Conservation (phyloP, 768 basidiomycete genomes). For the Collybia mongolica region DNA sequence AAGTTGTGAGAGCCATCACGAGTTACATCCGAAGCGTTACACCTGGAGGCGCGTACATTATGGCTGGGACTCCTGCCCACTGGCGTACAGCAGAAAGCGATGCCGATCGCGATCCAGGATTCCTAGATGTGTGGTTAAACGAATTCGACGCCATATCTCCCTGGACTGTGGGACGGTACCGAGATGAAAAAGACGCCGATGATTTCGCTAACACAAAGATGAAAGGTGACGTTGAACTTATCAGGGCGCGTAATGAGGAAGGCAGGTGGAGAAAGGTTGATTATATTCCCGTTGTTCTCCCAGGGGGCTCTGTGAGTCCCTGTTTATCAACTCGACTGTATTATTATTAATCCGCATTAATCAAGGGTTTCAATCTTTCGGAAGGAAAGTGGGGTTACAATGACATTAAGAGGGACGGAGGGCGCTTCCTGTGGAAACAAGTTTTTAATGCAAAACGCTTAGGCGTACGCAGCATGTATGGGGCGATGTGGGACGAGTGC, state of each 20-base stretch:
- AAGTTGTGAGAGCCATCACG: slow-evolving; percentile 52
- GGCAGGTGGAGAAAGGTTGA: slow-evolving; percentile 53
- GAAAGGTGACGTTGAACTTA: slow-evolving; percentile 59
- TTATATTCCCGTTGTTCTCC: slow-evolving; percentile 82
- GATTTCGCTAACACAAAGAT: slow-evolving; percentile 60
- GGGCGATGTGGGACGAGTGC: slow-evolving; percentile 89
- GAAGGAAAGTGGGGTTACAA: slow-evolving; percentile 73
- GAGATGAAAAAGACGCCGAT: slow-evolving; percentile 59
- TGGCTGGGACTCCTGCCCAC: slow-evolving; percentile 68
- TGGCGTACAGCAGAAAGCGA: slow-evolving; percentile 76
- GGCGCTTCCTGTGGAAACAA: slow-evolving; percentile 79
- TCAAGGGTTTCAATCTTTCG: slow-evolving; percentile 69
- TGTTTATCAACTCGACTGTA: slow-evolving; percentile 3
- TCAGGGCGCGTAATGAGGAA: slow-evolving; percentile 48
- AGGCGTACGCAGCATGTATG: slow-evolving; percentile 68
- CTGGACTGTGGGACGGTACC: slow-evolving; percentile 79
- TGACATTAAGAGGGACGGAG: slow-evolving; percentile 68
- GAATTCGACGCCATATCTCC: slow-evolving; percentile 80
- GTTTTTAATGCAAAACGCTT: slow-evolving; percentile 64
- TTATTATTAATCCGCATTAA: slow-evolving; percentile 11
- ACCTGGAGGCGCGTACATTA: slow-evolving; percentile 73
- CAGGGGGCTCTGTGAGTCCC: slow-evolving; percentile 73
- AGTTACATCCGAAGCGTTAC: slow-evolving; percentile 58
- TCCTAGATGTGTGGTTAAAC: slow-evolving; percentile 69
- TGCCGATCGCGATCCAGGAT: slow-evolving; percentile 66